Evolutionary conservation across 2,329 filamentous ascomycete species (phyloP).

Genomic region (Talaromyces sp.): DNA sequence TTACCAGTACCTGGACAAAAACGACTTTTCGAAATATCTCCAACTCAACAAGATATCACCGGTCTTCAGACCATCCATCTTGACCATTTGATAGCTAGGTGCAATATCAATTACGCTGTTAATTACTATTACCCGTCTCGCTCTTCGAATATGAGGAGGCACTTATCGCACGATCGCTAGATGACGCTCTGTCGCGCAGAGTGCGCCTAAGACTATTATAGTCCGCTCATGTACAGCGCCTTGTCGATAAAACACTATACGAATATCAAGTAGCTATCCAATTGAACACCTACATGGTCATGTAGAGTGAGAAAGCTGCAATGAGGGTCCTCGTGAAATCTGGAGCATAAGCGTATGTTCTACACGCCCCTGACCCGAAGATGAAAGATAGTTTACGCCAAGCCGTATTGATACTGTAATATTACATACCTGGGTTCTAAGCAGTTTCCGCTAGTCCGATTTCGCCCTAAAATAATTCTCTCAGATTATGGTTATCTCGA

Average conservation of each 20-base stretch:
- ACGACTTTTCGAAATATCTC: slow-evolving; percentile 12
- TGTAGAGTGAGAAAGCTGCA: neutral
- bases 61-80: slow-evolving; percentile 42
- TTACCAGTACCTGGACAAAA: no score
- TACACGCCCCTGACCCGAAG: neutral
- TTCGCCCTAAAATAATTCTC: neutral
- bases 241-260: no score
- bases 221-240: no score
- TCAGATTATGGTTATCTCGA: neutral
- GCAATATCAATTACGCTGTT: slow-evolving; percentile 59
- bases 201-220: no score
- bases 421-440: neutral
- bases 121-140: slow-evolving; percentile 52
- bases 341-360: neutral
- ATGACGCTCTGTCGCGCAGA: neutral
- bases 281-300: no score
- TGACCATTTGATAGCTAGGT: slow-evolving; percentile 45
- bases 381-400: neutral
- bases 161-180: neutral
- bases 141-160: slow-evolving; percentile 48
- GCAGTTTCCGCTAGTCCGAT: neutral
- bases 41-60: slow-evolving; percentile 9
- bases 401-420: neutral
- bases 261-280: no score
- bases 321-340: neutral